A percentile compares a stretch with the other conserved stretches of the same genome.
Evolutionary conservation across 345 rosid genomes (phyloP).

Genomic region (Euphorbia peplus): DNA sequence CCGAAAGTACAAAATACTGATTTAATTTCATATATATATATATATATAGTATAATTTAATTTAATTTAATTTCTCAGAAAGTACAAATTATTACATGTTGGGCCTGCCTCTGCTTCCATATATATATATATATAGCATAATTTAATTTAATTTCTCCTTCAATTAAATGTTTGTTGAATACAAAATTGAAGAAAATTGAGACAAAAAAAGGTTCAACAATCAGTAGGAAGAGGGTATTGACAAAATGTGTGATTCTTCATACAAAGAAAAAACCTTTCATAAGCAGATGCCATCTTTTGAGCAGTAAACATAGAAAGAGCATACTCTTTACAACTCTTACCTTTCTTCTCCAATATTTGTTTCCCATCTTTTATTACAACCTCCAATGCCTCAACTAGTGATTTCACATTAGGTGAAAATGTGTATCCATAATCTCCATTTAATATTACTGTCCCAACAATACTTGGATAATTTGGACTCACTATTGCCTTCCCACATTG

Average conservation of each 20-base stretch:
- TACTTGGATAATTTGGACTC: constrained; percentile 67
- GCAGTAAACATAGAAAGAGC: constrained; percentile 60
- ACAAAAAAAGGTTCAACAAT: too few species aligned
- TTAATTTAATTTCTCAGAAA: too few species aligned
- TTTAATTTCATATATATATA: too few species aligned
- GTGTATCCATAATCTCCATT: constrained; percentile 52
- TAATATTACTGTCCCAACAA: constrained; percentile 58
- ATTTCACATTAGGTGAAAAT: constrained; percentile 65
- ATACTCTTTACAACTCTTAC: constrained; percentile 40
- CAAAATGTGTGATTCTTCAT: constrained; percentile 58
- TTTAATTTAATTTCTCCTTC: too few species aligned
- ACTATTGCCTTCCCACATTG: constrained; percentile 66
- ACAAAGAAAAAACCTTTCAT: constrained; percentile 75
- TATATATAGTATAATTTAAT: too few species aligned
- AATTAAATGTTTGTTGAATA: too few species aligned
- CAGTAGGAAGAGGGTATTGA: constrained; percentile 56
- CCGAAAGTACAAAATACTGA: too few species aligned
- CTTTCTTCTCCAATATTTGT: constrained; percentile 45
- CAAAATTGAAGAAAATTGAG: too few species aligned
- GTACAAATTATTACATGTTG: too few species aligned
- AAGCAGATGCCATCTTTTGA: constrained; percentile 63
- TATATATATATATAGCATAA: too few species aligned
- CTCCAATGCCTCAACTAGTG: constrained; percentile 53
- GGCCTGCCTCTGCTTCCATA: too few species aligned
- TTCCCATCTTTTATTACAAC: constrained; percentile 46